phyloP scores from a whole-genome alignment of 495 filamentous ascomycete genomes.

The Aspergillus diversus region DNA sequence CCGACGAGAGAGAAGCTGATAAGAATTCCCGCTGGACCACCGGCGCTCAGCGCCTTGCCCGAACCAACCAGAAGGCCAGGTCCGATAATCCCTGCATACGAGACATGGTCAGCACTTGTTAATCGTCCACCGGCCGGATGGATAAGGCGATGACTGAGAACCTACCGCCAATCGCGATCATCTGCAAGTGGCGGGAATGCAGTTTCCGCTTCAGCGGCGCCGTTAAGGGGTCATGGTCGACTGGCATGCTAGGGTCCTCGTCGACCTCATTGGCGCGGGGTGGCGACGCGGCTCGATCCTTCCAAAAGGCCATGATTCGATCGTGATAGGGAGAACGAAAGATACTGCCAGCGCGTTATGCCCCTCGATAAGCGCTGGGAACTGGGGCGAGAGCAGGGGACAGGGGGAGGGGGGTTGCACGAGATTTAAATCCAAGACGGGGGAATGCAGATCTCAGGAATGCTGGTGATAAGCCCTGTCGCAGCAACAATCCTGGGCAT shows the following conservation, averaged over 20 bases:
- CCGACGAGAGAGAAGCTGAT: slow-evolving; percentile 67
- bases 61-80: slow-evolving; percentile 56
- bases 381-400: no score
- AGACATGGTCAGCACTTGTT: background rate
- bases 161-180: slow-evolving; percentile 67
- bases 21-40: slow-evolving; percentile 64
- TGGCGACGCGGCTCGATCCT: slow-evolving; percentile 10
- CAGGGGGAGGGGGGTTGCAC: no score
- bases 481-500: background rate
- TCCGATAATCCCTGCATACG: slow-evolving; percentile 46
- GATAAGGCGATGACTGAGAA: slow-evolving; percentile 37
- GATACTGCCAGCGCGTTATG: no score
- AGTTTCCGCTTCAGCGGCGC: slow-evolving; percentile 55
- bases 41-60: slow-evolving; percentile 61
- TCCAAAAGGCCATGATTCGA: slow-evolving; percentile 7
- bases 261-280: slow-evolving; percentile 20
- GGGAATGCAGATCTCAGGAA: no score
- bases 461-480: no score
- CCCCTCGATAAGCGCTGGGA: no score
- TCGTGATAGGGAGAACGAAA: background rate
- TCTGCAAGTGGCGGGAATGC: slow-evolving; percentile 67
- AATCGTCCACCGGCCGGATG: slow-evolving; percentile 3
- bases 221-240: slow-evolving; percentile 27
- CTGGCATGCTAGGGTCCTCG: slow-evolving; percentile 8
- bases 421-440: no score